phyloP scores from a whole-genome alignment of 2,329 filamentous ascomycete genomes.

The Mycosphaerelloides madeirae region DNA sequence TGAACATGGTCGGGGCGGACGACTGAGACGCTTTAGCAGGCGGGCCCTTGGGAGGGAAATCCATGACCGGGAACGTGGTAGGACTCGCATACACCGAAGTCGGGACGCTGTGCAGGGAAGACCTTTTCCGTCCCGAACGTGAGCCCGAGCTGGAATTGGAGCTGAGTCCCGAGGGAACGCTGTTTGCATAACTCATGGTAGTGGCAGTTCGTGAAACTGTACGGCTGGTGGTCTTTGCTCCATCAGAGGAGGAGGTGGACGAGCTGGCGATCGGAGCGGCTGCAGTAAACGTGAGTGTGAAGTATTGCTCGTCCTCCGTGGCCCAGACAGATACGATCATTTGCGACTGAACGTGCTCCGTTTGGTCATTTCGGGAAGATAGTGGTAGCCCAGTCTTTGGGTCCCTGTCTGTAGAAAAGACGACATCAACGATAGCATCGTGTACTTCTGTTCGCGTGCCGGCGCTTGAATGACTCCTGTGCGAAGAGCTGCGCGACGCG shows the following conservation, averaged over 20 bases:
- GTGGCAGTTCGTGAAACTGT: conserved; percentile 42
- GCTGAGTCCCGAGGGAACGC: conserved; percentile 36
- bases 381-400: conserved; percentile 35
- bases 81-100: conserved; percentile 46
- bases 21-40: conserved; percentile 54
- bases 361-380: conserved; percentile 24
- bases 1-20: conserved; percentile 60
- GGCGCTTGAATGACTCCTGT: conserved; percentile 4
- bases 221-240: conserved; percentile 31
- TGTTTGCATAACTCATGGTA: conserved; percentile 27
- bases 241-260: neutral
- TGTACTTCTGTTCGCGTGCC: conserved; percentile 42
- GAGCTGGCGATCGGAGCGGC: conserved; percentile 9
- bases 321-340: conserved; percentile 75
- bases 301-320: conserved; percentile 64
- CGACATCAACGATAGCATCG: conserved; percentile 64
- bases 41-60: conserved; percentile 64
- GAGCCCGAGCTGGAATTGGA: conserved; percentile 36
- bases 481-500: conserved; percentile 12
- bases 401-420: conserved; percentile 53
- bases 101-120: conserved; percentile 13
- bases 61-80: conserved; percentile 49
- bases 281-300: conserved; percentile 69
- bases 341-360: conserved; percentile 54
- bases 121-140: conserved; percentile 9